Base-by-base conservation (phyloP, 2,329 filamentous ascomycete genomes). In the Epichloe gansuensis region DNA sequence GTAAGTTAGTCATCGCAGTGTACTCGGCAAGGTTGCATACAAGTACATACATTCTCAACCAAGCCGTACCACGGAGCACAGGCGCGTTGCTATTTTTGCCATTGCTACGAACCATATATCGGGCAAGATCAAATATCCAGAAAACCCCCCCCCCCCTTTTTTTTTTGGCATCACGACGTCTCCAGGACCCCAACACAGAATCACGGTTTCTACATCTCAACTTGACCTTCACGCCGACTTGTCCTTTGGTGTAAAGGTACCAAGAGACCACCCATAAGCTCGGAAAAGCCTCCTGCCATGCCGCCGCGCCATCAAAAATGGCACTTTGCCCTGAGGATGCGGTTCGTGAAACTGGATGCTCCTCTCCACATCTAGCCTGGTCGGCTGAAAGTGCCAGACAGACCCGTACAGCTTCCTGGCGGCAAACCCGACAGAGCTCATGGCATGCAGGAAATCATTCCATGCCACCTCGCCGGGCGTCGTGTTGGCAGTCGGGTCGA, bases 261-360 rank as follows among this genome's bases (percentile, higher is more conserved):
- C 63, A 0, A 67, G 68, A 54, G 54, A 15, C 76, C 75, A 81
- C 0, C 74, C 76, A 64, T 75, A 82, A 0, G 70, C 66, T 45
- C 74, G 64, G 49, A 61, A 67, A 41, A 82, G 56, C 23, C 78
- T 64, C 45, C 76, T 63, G 0, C 77, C 79, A 56, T 71, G 64
- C 1, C 70, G 60, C 46, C 76, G 66, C 0, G 75, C 76, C 41
- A 60, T 62, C 1, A 57, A 56, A 54, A 74, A 76, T 0, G 72
- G 64, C 3, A 83, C 68, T 62, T 82, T 81, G 1, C 65, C 64
- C 1, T 59, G 60, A 0, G 78, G 76, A 61, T 83, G 78, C 2
- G 80, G 79, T 58, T 82, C 77, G 55, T 83, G 77, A 54, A 82
- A 78, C 51, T 80, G 74, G 35, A 83, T 82, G 25, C 69, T 71